Percentiles rank a stretch among this genome's conserved stretches.
phyloP scores from a whole-genome alignment of 257 asterid species.

The Solanum pimpinellifolium region DNA sequence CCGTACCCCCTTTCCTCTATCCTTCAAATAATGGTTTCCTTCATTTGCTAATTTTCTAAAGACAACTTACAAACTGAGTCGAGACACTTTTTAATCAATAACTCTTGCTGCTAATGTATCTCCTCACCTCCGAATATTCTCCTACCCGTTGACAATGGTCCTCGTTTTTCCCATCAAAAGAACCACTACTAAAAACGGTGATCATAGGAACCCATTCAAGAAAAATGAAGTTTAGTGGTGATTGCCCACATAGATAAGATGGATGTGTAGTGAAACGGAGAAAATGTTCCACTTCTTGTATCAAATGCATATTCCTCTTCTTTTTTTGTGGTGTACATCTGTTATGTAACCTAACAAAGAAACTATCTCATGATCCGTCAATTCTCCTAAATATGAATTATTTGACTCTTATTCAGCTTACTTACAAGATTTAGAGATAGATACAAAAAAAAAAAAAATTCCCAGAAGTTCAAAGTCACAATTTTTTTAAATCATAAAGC shows the following conservation, averaged over 20 bases:
- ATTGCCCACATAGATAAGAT: not conserved
- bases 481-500: not conserved
- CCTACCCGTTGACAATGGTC: not conserved
- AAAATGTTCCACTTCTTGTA: not conserved
- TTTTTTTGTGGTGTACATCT: not conserved
- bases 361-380: not conserved
- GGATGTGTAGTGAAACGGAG: not conserved
- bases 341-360: not conserved
- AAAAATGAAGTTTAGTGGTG: not conserved
- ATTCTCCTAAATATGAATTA: not conserved
- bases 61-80: not conserved
- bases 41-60: not conserved
- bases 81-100: not conserved
- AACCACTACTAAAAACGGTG: not conserved
- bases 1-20: not conserved
- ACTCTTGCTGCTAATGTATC: not conserved
- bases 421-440: not conserved
- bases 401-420: not conserved
- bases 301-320: not conserved
- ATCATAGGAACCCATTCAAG: not conserved
- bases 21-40: not conserved
- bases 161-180: not conserved
- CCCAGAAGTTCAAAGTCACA: not conserved
- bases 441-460: not conserved
- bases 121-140: not conserved